Conservation (phyloP, 805 yeast species). For the Kazachstania africana region DNA sequence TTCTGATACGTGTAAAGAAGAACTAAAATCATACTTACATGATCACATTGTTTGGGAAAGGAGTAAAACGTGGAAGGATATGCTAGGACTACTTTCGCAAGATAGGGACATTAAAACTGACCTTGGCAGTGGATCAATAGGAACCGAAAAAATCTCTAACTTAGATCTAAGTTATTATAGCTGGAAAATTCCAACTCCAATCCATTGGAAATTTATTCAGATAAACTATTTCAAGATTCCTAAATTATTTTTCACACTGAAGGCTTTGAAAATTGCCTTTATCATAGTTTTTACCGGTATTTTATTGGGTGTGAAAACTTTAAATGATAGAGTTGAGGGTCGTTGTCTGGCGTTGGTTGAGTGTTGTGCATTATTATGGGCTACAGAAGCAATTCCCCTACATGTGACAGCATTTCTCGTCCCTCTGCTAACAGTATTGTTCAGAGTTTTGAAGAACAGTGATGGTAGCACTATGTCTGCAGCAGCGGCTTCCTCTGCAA, state of each 20-base stretch:
- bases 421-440: constrained; percentile 67
- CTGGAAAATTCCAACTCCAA: constrained; percentile 22
- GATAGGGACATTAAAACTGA: constrained; percentile 24
- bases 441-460: constrained; percentile 47
- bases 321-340: constrained; percentile 48
- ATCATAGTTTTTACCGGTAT: constrained; percentile 42
- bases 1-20: constrained; percentile 37
- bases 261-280: constrained; percentile 36
- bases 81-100: constrained; percentile 71
- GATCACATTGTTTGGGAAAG: constrained; percentile 97
- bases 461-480: constrained; percentile 49
- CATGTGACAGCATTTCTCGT: constrained; percentile 79
- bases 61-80: constrained; percentile 91
- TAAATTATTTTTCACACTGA: constrained; percentile 35
- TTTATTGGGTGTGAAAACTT: constrained; percentile 46
- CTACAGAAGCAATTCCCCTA: constrained; percentile 87
- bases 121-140: constrained; percentile 3
- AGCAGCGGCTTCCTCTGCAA: constrained; percentile 51
- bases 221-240: constrained; percentile 28
- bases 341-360: constrained; percentile 58
- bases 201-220: constrained; percentile 4
- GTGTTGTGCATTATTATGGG: constrained; percentile 72
- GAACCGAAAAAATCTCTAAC: constrained; percentile 20
- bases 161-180: constrained; percentile 26
- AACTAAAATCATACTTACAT: constrained; percentile 52